Evolutionary conservation across 2,329 filamentous ascomycete genomes (phyloP), one percentile per base, ranked within the genome.

Genomic region (Cladosporium sp.): DNA sequence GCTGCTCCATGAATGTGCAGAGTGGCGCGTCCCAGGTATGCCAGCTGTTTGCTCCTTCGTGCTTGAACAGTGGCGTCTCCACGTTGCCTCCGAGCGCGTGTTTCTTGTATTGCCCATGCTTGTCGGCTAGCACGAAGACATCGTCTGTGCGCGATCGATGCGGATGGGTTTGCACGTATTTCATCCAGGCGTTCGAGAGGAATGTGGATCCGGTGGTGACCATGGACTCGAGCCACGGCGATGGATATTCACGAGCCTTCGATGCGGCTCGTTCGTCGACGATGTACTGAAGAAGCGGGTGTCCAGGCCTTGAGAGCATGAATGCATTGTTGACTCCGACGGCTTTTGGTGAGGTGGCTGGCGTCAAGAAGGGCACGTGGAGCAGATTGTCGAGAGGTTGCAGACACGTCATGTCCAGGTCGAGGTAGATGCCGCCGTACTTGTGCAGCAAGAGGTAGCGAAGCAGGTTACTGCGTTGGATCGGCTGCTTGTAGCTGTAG

Each of bases 301-400:
- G 67, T 15, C 56, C 51, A 20, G 66, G 61, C 12, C 61, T 59
- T 3, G 66, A 56, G 17, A 70, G 61, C 22, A 70, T 70, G 62
- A 70, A 70, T 6, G 67, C 67, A 51, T 70, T 70, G 59, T 69
- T 70, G n/a, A 69, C 65, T 3, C 67, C 67, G 9, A 67, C 67
- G 3, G 67, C 67, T 25, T 66, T 65, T 12, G 30, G 5, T 34
- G 30, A 34, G 3, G 67, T 67, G 19, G 64, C 67, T 2, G 67
- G 65, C 3, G 65, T 67, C 17, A 70, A 39, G 38, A 60, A 66
- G 14, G 67, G 66, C 1, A 67, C 55, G 45, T 64, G 61, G 1
- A 61, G 65, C 11, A 69, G 60, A 11, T 54, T 50, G 58, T 67
- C 65, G 7, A 69, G 61, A 1, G 66, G 59, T 11, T 59, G 59